A percentile compares a stretch with the other conserved stretches of the same genome.
phyloP scores from a whole-genome alignment of 78 protist species.

The Monocercomonoides exilis region DNA sequence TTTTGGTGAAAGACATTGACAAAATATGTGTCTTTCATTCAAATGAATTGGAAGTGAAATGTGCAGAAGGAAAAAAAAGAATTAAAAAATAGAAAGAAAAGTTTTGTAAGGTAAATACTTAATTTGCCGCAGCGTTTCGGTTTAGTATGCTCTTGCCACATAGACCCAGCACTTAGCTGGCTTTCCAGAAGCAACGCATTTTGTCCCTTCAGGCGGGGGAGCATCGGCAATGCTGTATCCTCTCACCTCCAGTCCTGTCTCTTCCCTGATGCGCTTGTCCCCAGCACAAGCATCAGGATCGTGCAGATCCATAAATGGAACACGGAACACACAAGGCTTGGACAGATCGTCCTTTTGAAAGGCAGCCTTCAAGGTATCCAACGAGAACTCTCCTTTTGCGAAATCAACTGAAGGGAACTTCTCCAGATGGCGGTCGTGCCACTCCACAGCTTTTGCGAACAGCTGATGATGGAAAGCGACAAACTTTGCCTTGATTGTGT shows the following conservation, averaged over 20 bases:
- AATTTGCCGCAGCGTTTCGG: too few relatives aligned
- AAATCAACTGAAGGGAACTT: neutral
- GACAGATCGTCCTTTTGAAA: neutral
- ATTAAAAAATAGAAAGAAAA: too few relatives aligned
- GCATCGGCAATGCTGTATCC: slow-evolving; percentile 6
- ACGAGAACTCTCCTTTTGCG: neutral
- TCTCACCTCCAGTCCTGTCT: slow-evolving; percentile 23
- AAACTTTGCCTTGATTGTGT: neutral
- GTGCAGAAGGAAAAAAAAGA: too few relatives aligned
- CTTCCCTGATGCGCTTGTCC: neutral
- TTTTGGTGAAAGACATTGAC: too few relatives aligned
- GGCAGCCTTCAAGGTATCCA: neutral
- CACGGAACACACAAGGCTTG: neutral
- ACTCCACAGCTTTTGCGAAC: neutral
- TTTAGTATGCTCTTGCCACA: slow-evolving; percentile 18
- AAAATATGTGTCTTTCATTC: too few relatives aligned
- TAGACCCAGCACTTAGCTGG: slow-evolving; percentile 20
- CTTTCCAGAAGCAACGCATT: slow-evolving; percentile 19
- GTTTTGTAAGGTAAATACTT: too few relatives aligned
- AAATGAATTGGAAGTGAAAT: too few relatives aligned
- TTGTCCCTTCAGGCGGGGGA: slow-evolving; percentile 22
- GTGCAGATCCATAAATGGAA: slow-evolving; percentile 25
- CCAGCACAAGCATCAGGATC: slow-evolving; percentile 14
- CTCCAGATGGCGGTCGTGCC: neutral
- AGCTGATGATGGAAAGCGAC: neutral